phyloP scores from a whole-genome alignment of 2,329 filamentous ascomycete species.

The Penicillium sp. region DNA sequence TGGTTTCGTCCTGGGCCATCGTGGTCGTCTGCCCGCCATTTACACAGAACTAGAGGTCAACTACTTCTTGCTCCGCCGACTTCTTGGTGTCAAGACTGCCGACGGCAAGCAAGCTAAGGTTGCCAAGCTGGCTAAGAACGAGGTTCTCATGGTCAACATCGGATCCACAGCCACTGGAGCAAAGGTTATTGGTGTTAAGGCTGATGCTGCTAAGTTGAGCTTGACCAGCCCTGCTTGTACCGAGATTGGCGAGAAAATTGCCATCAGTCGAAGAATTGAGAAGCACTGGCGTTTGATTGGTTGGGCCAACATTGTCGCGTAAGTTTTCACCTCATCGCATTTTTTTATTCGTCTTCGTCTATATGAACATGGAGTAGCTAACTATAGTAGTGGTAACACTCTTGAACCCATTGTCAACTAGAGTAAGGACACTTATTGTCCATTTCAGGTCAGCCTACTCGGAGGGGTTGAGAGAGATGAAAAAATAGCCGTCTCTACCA shows the following conservation, averaged over 20 bases:
- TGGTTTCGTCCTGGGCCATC: constrained; percentile 94
- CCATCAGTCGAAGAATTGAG: constrained; percentile 92
- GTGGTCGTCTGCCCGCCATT: constrained; percentile 91
- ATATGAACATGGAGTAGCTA: constrained; percentile 9
- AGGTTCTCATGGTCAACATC: constrained; percentile 99
- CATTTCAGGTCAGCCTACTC: constrained; percentile 21
- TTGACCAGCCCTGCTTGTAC: constrained; percentile 95
- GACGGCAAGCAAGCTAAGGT: constrained; percentile 99
- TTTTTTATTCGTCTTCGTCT: too few species aligned
- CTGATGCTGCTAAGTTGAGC: constrained; percentile 93
- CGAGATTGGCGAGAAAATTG: constrained; percentile 97
- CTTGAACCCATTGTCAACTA: constrained; percentile 51
- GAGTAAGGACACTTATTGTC: constrained; percentile 24
- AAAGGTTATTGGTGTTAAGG: constrained; percentile 96
- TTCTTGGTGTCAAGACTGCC: constrained; percentile 95
- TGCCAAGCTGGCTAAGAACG: constrained; percentile 96
- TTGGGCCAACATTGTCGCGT: constrained; percentile 78
- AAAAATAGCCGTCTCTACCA: constrained; percentile 23
- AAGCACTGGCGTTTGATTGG: constrained; percentile 98
- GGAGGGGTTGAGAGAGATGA: constrained; percentile 20
- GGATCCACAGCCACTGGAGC: constrained; percentile 96
- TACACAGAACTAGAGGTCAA: constrained; percentile 99
- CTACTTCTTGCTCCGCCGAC: constrained; percentile 94
- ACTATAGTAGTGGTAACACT: constrained; percentile 48
- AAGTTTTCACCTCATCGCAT: constrained; percentile 33